A percentile compares a stretch with the other conserved stretches of the same genome.
Evolutionary conservation across 352 stramenopile species (phyloP).

Genomic region (Phytophthora podocarpi): DNA sequence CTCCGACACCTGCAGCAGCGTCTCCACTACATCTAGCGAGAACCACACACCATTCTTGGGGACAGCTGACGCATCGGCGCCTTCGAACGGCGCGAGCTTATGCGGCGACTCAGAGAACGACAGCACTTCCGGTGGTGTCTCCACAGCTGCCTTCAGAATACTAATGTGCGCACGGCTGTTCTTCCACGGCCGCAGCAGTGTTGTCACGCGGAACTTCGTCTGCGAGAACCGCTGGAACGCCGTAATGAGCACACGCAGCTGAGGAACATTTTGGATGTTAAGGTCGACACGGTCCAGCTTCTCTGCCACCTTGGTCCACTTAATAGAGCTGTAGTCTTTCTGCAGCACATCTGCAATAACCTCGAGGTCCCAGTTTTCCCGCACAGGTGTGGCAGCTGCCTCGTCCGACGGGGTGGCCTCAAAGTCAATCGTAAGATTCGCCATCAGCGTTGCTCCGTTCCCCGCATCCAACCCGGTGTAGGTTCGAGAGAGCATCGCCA

Average conservation of each 20-base stretch:
- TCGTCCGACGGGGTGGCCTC: conserved; percentile 47
- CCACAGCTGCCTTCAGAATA: conserved; percentile 79
- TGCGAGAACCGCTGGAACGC: conserved; percentile 84
- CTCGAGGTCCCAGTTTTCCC: conserved; percentile 82
- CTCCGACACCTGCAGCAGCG: conserved; percentile 77
- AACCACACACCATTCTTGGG: conserved; percentile 90
- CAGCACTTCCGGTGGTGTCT: conserved; percentile 78
- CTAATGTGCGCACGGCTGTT: conserved; percentile 78
- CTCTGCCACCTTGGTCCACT: conserved; percentile 86
- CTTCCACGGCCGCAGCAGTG: conserved; percentile 81
- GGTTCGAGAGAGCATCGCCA: conserved; percentile 87
- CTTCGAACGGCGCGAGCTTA: conserved; percentile 86
- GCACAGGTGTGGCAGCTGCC: conserved; percentile 27
- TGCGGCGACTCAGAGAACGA: conserved; percentile 81
- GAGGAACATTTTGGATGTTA: conserved; percentile 59
- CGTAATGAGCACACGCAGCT: conserved; percentile 78
- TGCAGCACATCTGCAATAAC: conserved; percentile 87
- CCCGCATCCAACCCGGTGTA: conserved; percentile 68
- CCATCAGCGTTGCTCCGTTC: conserved; percentile 80
- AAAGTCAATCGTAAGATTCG: conserved; percentile 82
- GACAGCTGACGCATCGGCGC: conserved; percentile 81
- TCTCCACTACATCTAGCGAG: conserved; percentile 84
- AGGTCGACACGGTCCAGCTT: conserved; percentile 85
- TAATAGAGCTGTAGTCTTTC: conserved; percentile 85
- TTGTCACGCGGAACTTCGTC: conserved; percentile 77